phyloP scores from a whole-genome alignment of 345 rosid species.

The Noccaea bulbosa region DNA sequence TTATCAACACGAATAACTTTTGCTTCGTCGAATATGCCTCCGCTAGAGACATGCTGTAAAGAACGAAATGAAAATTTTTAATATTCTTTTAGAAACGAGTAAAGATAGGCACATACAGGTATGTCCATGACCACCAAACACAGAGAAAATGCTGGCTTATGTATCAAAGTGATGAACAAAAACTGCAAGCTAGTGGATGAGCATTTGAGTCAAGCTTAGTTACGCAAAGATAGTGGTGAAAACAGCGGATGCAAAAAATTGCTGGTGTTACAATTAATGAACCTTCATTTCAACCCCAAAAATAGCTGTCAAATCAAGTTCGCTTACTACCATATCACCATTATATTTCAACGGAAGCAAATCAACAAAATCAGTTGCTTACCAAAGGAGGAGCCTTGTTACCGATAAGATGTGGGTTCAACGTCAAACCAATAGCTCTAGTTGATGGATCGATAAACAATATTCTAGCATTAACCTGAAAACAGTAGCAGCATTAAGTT shows the following conservation, averaged over 20 bases:
- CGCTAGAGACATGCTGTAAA: slow-evolving; percentile 70
- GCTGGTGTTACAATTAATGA: slow-evolving; percentile 2
- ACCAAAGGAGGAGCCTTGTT: slow-evolving; percentile 81
- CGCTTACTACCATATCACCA: not conserved
- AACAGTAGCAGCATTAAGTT: slow-evolving; percentile 26
- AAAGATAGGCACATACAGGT: slow-evolving; percentile 8
- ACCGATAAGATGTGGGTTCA: slow-evolving; percentile 80
- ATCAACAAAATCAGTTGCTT: slow-evolving; percentile 43
- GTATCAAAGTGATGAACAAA: slow-evolving; percentile 19
- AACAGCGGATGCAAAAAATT: slow-evolving; percentile 6
- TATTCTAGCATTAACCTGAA: slow-evolving; percentile 90
- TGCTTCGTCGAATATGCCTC: slow-evolving; percentile 80
- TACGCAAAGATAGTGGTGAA: not conserved
- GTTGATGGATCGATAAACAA: slow-evolving; percentile 88
- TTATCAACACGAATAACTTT: slow-evolving; percentile 88
- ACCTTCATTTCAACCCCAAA: slow-evolving; percentile 3
- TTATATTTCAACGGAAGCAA: slow-evolving; percentile 13
- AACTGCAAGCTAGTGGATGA: slow-evolving; percentile 7
- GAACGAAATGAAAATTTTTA: slow-evolving; percentile 32
- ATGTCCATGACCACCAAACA: slow-evolving; percentile 16
- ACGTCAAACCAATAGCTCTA: slow-evolving; percentile 94
- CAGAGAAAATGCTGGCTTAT: slow-evolving; percentile 22
- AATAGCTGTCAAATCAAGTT: slow-evolving; percentile 23
- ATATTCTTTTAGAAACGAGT: not conserved
- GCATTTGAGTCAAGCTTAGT: slow-evolving; percentile 23